Evolutionary conservation across 306 rosid genomes (phyloP).

Genomic region (Gastrolobium bilobum): DNA sequence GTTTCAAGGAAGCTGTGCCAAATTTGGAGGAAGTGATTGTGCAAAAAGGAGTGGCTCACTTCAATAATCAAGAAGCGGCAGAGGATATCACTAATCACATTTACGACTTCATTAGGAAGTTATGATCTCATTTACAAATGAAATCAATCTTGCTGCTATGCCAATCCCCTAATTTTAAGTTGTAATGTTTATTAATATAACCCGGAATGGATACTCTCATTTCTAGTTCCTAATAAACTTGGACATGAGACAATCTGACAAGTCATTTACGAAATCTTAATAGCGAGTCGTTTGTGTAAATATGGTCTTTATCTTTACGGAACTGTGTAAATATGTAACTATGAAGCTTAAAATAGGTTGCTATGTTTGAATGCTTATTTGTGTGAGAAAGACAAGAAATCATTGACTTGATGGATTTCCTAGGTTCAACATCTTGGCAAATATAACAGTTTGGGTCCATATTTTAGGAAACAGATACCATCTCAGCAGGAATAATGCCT

Average conservation of each 20-base stretch:
- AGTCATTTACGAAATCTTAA: neutral
- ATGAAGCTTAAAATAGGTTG: neutral
- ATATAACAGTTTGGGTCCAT: neutral
- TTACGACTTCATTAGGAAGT: slow-evolving; percentile 44
- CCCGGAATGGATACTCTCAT: no score
- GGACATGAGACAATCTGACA: no score
- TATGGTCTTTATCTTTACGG: no score
- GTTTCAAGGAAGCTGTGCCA: slow-evolving; percentile 54
- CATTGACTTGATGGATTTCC: neutral
- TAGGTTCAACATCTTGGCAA: neutral
- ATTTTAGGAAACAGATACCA: neutral
- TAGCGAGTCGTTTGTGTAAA: neutral
- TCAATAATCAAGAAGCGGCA: slow-evolving; percentile 52
- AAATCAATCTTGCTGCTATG: neutral
- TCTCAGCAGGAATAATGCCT: neutral
- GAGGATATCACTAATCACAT: slow-evolving; percentile 45
- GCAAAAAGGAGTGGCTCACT: slow-evolving; percentile 55
- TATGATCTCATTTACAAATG: neutral
- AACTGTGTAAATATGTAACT: no score
- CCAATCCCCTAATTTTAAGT: neutral
- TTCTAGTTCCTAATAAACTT: no score
- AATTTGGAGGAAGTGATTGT: slow-evolving; percentile 48
- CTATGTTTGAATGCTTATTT: neutral
- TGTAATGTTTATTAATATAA: no score
- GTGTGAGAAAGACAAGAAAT: neutral